A percentile compares a stretch with the other conserved stretches of the same genome.
Conservation (phyloP, 768 basidiomycete species). For the Lentinula detonsa region DNA sequence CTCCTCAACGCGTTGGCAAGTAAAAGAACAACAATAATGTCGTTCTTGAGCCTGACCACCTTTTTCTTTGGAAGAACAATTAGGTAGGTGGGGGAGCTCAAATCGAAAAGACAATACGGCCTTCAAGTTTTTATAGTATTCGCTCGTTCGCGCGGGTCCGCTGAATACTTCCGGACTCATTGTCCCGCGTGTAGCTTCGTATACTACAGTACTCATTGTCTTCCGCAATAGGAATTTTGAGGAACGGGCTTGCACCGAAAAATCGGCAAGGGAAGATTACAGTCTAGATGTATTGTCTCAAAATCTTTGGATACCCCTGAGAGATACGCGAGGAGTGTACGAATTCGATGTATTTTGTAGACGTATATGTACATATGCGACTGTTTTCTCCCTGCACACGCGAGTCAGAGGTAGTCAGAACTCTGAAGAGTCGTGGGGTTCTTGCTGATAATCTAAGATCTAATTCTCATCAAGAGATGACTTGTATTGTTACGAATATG, state of each 20-base stretch:
- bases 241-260: constrained; percentile 21
- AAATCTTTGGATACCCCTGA: constrained; percentile 22
- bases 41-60: constrained; percentile 32
- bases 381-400: neutral
- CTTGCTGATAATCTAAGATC: neutral
- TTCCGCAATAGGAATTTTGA: neutral
- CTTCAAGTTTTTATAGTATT: constrained; percentile 45
- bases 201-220: neutral
- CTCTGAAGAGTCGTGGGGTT: neutral
- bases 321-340: neutral
- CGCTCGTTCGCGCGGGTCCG: constrained; percentile 16
- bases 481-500: neutral
- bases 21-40: constrained; percentile 28
- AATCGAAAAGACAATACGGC: constrained; percentile 51
- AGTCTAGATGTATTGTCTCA: constrained; percentile 10
- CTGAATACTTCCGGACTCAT: constrained; percentile 30
- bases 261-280: constrained; percentile 23
- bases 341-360: neutral
- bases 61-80: constrained; percentile 45
- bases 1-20: constrained; percentile 22
- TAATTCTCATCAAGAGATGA: neutral
- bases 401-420: neutral
- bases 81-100: constrained; percentile 55
- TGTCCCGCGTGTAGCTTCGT: neutral
- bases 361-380: neutral